Base-by-base conservation (phyloP, 495 filamentous ascomycete species). In the Aspergillus bridgeri region DNA sequence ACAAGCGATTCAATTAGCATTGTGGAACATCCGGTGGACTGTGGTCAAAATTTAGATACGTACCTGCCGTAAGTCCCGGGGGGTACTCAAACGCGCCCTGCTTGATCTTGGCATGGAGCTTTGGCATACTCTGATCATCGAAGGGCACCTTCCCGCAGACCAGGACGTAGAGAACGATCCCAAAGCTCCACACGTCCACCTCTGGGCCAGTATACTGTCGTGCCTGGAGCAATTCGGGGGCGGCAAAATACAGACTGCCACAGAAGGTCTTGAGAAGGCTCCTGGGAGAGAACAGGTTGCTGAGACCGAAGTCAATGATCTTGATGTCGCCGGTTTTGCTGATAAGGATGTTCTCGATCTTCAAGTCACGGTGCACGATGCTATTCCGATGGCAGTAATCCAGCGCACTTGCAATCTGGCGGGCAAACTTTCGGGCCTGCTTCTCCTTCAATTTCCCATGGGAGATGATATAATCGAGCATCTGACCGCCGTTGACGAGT, bases 381-480 rank as follows among this genome's bases (percentile, higher is more conserved):
- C 92, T 97, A 75, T 99, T 98, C 58, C 94, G 86, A 69, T 99
- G 94, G 71, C 92, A 98, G 77, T 98, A 99, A 71, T 99, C 94
- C 58, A 99, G 79, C n/a, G 94, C 92, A 67, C 94, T 97, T 18
- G 94, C 91, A 59, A 99, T 97, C 74, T 99, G 94, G 23, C 94
- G 87, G 21, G 90, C 93, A 68, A 99, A 99, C 67, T 98, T 99
- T 58, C 94, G 86, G 3, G 94, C 94, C 72, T 96, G 93, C 69
- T 99, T 99, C 76, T 99, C 94, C 78, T 98, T 98, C 64, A 99
- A 75, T 58, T 93, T 87, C 50, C 94, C 95, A 68, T 99, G 94
- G 13, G 91, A 96, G 66, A 99, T 99, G 72, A 99, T 99, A 71
- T 99, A 99, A 76, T 99, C 94, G 45, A 99, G 84, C 94, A 99